These are phyloP conservation scores for Leccinum incarnatum DNA, from an alignment of 768 basidiomycete species.

Conservation along the genomic window DNA sequence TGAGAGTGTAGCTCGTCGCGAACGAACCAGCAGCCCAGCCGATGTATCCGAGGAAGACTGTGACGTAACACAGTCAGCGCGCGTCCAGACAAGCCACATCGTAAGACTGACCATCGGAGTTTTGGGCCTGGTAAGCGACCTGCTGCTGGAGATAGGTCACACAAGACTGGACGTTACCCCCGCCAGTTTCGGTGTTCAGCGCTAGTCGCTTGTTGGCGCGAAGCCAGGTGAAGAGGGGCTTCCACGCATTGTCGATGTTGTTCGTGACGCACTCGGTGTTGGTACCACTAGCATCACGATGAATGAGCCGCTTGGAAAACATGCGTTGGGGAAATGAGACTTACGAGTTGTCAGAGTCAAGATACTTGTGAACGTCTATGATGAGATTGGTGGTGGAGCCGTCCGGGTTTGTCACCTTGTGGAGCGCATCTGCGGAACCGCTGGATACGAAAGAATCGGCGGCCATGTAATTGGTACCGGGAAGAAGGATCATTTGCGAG, in stretches of 20 bases:
- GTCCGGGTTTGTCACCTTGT: constrained; percentile 44
- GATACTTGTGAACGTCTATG: constrained; percentile 64
- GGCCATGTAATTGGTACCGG: constrained; percentile 58
- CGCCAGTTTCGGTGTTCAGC: constrained; percentile 60
- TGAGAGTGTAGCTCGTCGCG: constrained; percentile 33
- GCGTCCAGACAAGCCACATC: not conserved
- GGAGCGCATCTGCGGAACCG: constrained; percentile 48
- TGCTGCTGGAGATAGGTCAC: constrained; percentile 44
- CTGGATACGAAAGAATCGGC: constrained; percentile 49
- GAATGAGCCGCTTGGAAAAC: not conserved
- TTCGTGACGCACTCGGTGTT: constrained; percentile 50
- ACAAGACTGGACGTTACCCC: constrained; percentile 50
- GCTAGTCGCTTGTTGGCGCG: constrained; percentile 50
- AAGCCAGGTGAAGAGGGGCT: constrained; percentile 48
- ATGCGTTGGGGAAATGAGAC: constrained; percentile 11
- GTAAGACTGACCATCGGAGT: constrained; percentile 44
- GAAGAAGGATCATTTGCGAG: constrained; percentile 54
- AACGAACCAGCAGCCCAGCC: constrained; percentile 65
- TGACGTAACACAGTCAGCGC: not conserved
- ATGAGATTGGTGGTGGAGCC: constrained; percentile 45
- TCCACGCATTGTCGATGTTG: constrained; percentile 48
- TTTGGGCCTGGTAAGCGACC: constrained; percentile 43
- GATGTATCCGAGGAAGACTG: constrained; percentile 52
- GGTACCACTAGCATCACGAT: constrained; percentile 32
- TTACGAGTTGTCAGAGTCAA: constrained; percentile 52